Conservation (phyloP, 2,329 filamentous ascomycete genomes). For the Fusarium compactum region DNA sequence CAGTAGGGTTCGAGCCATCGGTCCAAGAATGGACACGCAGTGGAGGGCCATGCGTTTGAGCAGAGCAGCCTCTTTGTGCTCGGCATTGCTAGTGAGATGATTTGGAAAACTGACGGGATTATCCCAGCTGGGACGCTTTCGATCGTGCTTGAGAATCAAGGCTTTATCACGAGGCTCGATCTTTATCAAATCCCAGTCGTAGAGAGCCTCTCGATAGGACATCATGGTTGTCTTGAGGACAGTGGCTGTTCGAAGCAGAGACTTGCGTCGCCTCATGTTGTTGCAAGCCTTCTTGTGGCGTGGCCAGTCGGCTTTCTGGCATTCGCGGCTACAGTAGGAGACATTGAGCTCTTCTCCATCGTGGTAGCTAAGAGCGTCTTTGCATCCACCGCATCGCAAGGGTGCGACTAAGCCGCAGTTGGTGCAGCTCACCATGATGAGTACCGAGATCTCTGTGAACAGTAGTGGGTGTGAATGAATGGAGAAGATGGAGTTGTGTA, state of each 20-base stretch:
- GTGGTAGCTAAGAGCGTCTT: slow-evolving; percentile 20
- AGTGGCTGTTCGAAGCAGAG: slow-evolving; percentile 7
- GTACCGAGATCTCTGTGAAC: neutral
- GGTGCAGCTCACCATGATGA: slow-evolving; percentile 17
- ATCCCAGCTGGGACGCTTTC: neutral
- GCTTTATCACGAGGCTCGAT: slow-evolving; percentile 1
- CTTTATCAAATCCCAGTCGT: slow-evolving; percentile 2
- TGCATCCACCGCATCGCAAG: slow-evolving; percentile 7
- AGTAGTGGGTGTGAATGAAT: neutral
- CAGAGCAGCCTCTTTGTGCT: slow-evolving; percentile 24
- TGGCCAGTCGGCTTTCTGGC: slow-evolving; percentile 14
- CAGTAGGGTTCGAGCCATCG: slow-evolving; percentile 18
- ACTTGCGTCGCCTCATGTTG: slow-evolving; percentile 13
- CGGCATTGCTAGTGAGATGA: slow-evolving; percentile 7
- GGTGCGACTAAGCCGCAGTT: slow-evolving; percentile 18
- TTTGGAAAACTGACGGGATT: slow-evolving; percentile 6
- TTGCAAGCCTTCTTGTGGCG: slow-evolving; percentile 20
- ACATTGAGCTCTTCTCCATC: slow-evolving; percentile 11
- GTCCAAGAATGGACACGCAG: slow-evolving; percentile 21
- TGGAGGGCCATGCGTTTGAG: neutral
- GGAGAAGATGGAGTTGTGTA: neutral
- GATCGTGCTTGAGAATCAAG: slow-evolving; percentile 13
- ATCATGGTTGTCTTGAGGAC: slow-evolving; percentile 24
- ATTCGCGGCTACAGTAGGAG: slow-evolving; percentile 29
- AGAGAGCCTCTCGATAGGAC: slow-evolving; percentile 19